Evolutionary conservation across 169 alveolate species (phyloP).

Genomic region (Cryptosporidium sp.): DNA sequence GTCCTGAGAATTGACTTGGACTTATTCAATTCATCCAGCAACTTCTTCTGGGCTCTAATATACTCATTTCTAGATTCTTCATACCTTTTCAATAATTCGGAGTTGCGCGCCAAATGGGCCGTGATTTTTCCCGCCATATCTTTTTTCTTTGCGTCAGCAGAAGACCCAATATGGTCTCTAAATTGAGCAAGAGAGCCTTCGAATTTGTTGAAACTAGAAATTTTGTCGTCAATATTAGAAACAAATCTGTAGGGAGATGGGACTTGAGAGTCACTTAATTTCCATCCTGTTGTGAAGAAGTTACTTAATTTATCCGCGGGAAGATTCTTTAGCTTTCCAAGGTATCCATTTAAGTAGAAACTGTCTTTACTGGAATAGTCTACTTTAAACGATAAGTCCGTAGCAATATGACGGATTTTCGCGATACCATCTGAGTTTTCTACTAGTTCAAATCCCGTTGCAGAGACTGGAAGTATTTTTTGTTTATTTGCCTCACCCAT

Average conservation of each 20-base stretch:
- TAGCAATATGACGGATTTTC: background rate
- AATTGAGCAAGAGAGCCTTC: background rate
- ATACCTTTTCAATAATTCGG: constrained; percentile 3
- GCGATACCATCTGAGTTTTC: constrained; percentile 4
- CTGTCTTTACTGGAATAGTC: constrained; percentile 12
- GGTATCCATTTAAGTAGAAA: constrained; percentile 10
- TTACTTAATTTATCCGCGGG: no score
- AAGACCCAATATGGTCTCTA: background rate
- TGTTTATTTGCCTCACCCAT: background rate
- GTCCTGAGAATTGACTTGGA: constrained; percentile 10
- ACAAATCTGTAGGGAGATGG: constrained; percentile 35
- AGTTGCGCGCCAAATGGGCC: background rate
- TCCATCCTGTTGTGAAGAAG: background rate
- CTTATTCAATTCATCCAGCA: constrained; percentile 21
- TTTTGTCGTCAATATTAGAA: background rate
- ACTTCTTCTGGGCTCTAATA: background rate
- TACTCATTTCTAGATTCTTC: constrained; percentile 25
- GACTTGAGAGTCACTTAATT: constrained; percentile 9
- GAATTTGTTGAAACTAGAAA: background rate
- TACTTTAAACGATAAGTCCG: background rate
- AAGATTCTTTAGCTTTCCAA: background rate
- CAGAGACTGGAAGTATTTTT: constrained; percentile 42
- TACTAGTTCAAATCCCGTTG: constrained; percentile 38
- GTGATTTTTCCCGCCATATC: background rate
- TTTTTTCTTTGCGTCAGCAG: background rate